phyloP scores from a whole-genome alignment of 495 filamentous ascomycete species.

The Ascodesmis nigricans region DNA sequence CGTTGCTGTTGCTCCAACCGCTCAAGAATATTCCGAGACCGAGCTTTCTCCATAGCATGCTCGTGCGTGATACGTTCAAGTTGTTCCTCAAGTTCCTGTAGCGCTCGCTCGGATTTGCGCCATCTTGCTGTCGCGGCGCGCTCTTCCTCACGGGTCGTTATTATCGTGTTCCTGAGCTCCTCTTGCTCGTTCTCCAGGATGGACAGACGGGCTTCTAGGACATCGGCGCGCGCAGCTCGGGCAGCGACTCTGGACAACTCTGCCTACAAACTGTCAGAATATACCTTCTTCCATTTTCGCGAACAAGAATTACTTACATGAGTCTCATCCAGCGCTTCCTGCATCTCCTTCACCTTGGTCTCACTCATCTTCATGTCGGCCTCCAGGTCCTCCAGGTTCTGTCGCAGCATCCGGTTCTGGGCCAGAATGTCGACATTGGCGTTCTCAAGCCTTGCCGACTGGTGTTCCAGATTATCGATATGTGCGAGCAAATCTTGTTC shows the following conservation, averaged over 20 bases:
- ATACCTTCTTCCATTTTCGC: not conserved
- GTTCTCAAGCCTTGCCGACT: constrained; percentile 51
- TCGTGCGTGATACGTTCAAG: constrained; percentile 77
- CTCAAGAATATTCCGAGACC: constrained; percentile 57
- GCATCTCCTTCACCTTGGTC: constrained; percentile 44
- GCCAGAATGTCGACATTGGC: constrained; percentile 50
- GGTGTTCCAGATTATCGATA: constrained; percentile 53
- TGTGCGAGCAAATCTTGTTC: constrained; percentile 42
- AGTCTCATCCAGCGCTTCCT: constrained; percentile 48
- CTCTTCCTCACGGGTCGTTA: constrained; percentile 43
- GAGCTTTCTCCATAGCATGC: constrained; percentile 56
- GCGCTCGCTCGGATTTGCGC: constrained; percentile 54
- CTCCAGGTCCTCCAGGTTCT: constrained; percentile 68
- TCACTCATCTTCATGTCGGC: constrained; percentile 52
- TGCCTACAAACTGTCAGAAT: constrained; percentile 25
- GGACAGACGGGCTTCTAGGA: constrained; percentile 55
- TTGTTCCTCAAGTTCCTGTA: constrained; percentile 58
- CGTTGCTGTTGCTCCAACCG: constrained; percentile 55
- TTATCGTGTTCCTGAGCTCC: constrained; percentile 41
- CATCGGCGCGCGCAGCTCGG: constrained; percentile 48
- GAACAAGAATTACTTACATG: constrained; percentile 21
- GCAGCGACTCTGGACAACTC: constrained; percentile 51
- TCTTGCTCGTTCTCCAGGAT: constrained; percentile 63
- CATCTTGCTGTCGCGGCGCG: constrained; percentile 56
- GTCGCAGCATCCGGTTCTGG: constrained; percentile 56